Percentiles rank a stretch among this genome's conserved stretches.
These are phyloP conservation scores for Huntiella abstrusa DNA, from an alignment of 2,329 filamentous ascomycete genomes.

Conservation along the genomic window DNA sequence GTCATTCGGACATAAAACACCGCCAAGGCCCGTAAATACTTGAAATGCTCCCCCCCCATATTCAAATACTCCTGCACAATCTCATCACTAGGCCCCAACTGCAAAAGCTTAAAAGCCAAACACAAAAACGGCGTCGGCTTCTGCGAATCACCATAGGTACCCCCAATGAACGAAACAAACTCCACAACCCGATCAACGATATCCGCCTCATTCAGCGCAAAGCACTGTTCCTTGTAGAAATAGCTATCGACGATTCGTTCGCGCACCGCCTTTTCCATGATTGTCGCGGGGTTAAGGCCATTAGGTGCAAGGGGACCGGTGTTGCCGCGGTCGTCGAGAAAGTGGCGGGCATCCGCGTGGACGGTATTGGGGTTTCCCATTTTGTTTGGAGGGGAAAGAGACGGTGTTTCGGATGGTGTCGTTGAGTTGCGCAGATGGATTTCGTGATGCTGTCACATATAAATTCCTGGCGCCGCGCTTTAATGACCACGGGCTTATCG, in stretches of 20 bases:
- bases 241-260: constrained; percentile 91
- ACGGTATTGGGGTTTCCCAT: constrained; percentile 26
- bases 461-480: too few relatives aligned
- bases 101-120: constrained; percentile 82
- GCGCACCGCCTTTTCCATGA: constrained; percentile 87
- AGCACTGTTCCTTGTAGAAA: constrained; percentile 98
- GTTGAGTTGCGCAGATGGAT: too few relatives aligned
- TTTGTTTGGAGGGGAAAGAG: background rate
- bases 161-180: constrained; percentile 64
- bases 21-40: constrained; percentile 76
- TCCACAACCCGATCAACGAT: constrained; percentile 80
- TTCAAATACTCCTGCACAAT: constrained; percentile 65
- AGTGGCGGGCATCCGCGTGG: constrained; percentile 60
- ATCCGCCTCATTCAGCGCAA: constrained; percentile 70
- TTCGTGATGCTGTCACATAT: too few relatives aligned
- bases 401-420: too few relatives aligned
- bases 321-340: constrained; percentile 84
- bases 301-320: constrained; percentile 56
- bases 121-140: constrained; percentile 87
- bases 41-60: constrained; percentile 57
- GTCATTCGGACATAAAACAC: constrained; percentile 89
- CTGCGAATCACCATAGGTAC: constrained; percentile 68
- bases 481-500: too few relatives aligned
- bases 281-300: constrained; percentile 82
- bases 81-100: constrained; percentile 63